Conservation (phyloP, 75 land plant genomes). For the Pinus taeda region DNA sequence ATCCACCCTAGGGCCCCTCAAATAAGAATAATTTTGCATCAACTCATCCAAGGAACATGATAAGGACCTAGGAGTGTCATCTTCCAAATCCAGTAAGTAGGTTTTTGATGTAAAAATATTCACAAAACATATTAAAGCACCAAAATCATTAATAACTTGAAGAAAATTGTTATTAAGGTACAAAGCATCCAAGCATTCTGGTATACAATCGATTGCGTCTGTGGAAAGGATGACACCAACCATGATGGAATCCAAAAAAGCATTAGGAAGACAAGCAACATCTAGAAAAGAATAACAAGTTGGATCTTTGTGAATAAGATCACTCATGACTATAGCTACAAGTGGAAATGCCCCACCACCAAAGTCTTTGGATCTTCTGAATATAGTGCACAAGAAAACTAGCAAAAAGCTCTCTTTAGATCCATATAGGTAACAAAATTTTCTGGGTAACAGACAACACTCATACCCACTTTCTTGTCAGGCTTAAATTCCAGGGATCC, state of each 20-base stretch:
- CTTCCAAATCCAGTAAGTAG: constrained; percentile 63
- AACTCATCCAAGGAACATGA: constrained; percentile 89
- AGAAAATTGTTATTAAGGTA: constrained; percentile 80
- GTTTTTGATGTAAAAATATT: constrained; percentile 78
- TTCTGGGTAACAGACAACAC: too few species aligned
- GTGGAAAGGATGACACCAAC: constrained; percentile 79
- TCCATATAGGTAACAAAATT: constrained; percentile 9
- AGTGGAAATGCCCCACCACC: constrained; percentile 92
- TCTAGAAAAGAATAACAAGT: constrained; percentile 81
- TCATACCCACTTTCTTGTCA: too few species aligned
- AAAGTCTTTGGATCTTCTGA: constrained; percentile 80
- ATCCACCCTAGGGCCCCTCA: constrained; percentile 84
- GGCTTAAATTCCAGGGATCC: too few species aligned
- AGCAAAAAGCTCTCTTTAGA: constrained; percentile 82
- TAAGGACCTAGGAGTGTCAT: constrained; percentile 67
- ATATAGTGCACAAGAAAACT: constrained; percentile 65
- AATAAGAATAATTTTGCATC: constrained; percentile 79
- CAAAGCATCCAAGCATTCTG: constrained; percentile 82
- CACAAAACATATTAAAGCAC: constrained; percentile 83
- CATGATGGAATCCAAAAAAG: constrained; percentile 81
- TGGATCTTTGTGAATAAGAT: constrained; percentile 94
- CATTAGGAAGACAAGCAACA: constrained; percentile 78
- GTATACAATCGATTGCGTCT: constrained; percentile 83
- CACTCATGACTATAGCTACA: constrained; percentile 93
- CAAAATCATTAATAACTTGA: constrained; percentile 75